These are phyloP conservation scores for Lasiodiplodia theobromae DNA, from an alignment of 2,329 filamentous ascomycete genomes.

Conservation along the genomic window DNA sequence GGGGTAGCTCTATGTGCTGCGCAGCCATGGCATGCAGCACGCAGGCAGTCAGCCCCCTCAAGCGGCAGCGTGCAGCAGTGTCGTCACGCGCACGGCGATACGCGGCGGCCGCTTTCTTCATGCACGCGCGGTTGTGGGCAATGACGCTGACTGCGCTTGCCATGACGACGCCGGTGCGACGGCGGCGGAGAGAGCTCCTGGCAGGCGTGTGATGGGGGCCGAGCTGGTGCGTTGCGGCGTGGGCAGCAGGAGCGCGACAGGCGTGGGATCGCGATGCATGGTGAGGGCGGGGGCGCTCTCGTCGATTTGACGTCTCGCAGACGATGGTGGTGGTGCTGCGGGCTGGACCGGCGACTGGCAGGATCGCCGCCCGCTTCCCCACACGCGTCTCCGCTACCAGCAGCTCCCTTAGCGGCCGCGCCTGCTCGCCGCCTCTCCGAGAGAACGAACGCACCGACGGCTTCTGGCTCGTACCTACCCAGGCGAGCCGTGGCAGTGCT, in stretches of 20 bases:
- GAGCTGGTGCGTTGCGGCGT: not conserved
- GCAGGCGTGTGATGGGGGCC: not conserved
- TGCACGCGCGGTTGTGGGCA: conserved; percentile 1
- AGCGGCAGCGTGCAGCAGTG: conserved; percentile 22
- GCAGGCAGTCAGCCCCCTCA: conserved; percentile 28
- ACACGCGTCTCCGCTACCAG: conserved; percentile 7
- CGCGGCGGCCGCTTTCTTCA: conserved; percentile 22
- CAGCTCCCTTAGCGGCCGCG: conserved; percentile 7
- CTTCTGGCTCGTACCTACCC: not conserved
- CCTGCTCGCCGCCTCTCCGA: not conserved
- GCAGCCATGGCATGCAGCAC: conserved; percentile 26
- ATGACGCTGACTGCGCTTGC: conserved; percentile 22
- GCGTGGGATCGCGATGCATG: conserved; percentile 4
- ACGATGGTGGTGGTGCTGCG: conserved; percentile 7
- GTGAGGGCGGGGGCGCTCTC: not conserved
- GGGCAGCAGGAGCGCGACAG: not conserved
- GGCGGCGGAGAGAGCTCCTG: conserved; percentile 10
- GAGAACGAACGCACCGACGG: not conserved
- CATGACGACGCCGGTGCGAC: conserved; percentile 17
- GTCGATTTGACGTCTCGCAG: not conserved
- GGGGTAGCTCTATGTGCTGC: conserved; percentile 22
- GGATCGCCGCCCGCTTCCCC: conserved; percentile 18
- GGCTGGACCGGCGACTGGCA: conserved; percentile 5
- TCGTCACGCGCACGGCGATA: conserved; percentile 14
- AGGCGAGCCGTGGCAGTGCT: not conserved